A percentile compares a stretch with the other conserved stretches of the same genome.
Evolutionary conservation across 805 yeast genomes (phyloP).

Genomic region (Cyberlindnera euphorbiae): DNA sequence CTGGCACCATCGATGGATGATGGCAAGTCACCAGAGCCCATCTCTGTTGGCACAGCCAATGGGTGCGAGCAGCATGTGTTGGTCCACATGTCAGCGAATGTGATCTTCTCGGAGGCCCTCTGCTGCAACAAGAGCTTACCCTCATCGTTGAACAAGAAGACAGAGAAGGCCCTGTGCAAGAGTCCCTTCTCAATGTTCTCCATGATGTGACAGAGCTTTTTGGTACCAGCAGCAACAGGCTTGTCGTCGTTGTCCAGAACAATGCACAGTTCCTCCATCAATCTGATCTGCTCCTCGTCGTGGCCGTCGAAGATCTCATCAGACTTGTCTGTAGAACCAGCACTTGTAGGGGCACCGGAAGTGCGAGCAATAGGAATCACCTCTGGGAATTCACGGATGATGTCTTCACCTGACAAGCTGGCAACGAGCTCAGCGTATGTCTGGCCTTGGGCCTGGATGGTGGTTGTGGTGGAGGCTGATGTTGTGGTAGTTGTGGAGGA

Average conservation of each 20-base stretch:
- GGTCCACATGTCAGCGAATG: conserved; percentile 97
- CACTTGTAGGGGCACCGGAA: conserved; percentile 49
- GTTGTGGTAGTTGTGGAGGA: conserved; percentile 8
- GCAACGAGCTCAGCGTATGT: conserved; percentile 51
- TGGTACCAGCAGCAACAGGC: conserved; percentile 92
- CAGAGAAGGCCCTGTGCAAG: conserved; percentile 93
- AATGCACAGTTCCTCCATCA: conserved; percentile 96
- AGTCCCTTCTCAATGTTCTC: conserved; percentile 80
- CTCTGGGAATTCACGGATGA: conserved; percentile 57
- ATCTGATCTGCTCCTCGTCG: conserved; percentile 87
- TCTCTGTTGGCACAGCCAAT: conserved; percentile 72
- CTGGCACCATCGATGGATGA: conserved; percentile 74
- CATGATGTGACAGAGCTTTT: conserved; percentile 87
- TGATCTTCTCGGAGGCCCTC: conserved; percentile 93
- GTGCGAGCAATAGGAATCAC: conserved; percentile 59
- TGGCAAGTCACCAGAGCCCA: conserved; percentile 54
- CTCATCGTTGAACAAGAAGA: conserved; percentile 80
- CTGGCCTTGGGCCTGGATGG: conserved; percentile 10
- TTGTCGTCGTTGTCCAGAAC: conserved; percentile 83
- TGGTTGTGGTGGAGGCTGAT: conserved; percentile 3
- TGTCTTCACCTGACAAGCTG: conserved; percentile 41
- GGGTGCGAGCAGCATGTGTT: conserved; percentile 99
- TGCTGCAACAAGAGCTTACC: conserved; percentile 83
- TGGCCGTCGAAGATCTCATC: conserved; percentile 71
- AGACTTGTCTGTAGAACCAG: conserved; percentile 26